These are phyloP conservation scores for Ananas comosus DNA, from an alignment of 176 grass and related monocot genomes.

Conservation along the genomic window DNA sequence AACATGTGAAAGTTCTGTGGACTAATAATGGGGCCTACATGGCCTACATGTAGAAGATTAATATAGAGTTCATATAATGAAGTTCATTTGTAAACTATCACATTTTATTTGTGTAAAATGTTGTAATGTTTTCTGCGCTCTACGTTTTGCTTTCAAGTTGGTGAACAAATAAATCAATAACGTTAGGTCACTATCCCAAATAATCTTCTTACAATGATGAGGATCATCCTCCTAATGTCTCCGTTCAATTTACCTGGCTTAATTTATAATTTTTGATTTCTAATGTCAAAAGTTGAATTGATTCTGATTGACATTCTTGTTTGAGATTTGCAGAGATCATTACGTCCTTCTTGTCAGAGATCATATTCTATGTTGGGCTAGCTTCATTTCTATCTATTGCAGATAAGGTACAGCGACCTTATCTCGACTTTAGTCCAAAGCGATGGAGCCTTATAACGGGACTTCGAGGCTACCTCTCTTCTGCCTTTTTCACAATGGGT, in stretches of 20 bases:
- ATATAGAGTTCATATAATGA: no score
- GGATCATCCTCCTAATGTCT: no score
- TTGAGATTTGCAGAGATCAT: constrained; percentile 14
- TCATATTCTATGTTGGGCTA: constrained; percentile 21
- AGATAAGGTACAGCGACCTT: constrained; percentile 17
- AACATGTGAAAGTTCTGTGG: no score
- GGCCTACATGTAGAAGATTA: no score
- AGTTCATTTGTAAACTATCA: no score
- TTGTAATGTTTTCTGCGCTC: no score
- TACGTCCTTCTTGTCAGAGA: constrained; percentile 16
- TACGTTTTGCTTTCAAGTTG: no score
- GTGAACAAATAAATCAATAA: no score
- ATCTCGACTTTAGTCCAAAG: constrained; percentile 15
- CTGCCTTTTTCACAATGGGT: constrained; percentile 32
- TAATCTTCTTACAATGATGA: no score
- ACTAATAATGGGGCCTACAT: no score
- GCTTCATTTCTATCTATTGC: constrained; percentile 14
- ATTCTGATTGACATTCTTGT: not conserved
- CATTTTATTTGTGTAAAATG: no score
- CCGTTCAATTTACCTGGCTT: not conserved
- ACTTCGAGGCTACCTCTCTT: constrained; percentile 27
- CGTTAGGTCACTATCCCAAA: no score
- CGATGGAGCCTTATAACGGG: constrained; percentile 31
- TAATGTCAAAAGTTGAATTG: not conserved
- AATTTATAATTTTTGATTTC: not conserved